Percentiles rank a stretch among this genome's conserved stretches.
Conservation (phyloP, 768 basidiomycete genomes). For the Mycena metata region DNA sequence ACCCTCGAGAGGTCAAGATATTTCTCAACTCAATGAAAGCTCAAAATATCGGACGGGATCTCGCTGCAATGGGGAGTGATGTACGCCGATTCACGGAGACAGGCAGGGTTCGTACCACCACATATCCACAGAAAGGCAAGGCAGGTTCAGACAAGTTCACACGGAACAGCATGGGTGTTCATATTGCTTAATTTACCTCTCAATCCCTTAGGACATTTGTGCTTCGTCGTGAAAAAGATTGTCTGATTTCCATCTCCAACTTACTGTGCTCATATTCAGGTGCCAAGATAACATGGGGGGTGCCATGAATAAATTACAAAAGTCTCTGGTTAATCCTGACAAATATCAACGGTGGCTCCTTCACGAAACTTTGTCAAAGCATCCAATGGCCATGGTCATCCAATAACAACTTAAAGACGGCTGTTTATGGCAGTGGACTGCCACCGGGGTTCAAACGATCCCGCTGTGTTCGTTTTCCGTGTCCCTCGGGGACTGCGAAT, state of each 20-base stretch:
- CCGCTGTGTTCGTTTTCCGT: too few species aligned
- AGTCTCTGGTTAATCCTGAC: background rate
- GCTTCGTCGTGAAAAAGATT: background rate
- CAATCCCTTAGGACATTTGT: background rate
- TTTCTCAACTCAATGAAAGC: too few species aligned
- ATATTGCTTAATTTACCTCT: too few species aligned
- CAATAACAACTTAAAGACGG: too few species aligned
- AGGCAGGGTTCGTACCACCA: background rate
- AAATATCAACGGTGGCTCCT: background rate
- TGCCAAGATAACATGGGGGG: background rate
- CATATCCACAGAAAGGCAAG: slow-evolving; percentile 6
- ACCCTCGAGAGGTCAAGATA: too few species aligned
- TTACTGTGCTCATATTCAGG: background rate
- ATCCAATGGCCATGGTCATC: background rate
- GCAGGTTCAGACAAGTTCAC: background rate
- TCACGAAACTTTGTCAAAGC: background rate
- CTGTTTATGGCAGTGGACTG: too few species aligned
- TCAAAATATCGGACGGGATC: too few species aligned
- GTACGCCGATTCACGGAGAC: background rate
- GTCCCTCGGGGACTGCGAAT: too few species aligned
- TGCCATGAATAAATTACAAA: background rate
- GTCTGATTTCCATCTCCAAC: too few species aligned
- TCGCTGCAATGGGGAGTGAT: background rate
- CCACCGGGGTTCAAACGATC: too few species aligned
- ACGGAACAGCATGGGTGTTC: slow-evolving; percentile 10